Evolutionary conservation across 305 asterid species (phyloP), one percentile per base, ranked within the genome.

Genomic region (Stenogyne calaminthoides): DNA sequence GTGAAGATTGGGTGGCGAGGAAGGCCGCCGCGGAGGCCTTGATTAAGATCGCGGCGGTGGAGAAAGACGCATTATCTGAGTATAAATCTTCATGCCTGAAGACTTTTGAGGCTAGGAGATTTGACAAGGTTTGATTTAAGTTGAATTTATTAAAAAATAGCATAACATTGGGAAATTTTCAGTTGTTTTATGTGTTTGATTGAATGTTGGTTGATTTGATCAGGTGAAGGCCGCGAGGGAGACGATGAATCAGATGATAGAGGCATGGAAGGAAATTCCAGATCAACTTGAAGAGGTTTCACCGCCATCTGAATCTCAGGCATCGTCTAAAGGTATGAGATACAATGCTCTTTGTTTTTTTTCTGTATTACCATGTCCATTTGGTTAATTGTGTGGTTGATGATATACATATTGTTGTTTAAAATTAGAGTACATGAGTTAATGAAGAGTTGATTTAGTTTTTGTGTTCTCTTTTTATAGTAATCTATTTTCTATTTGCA

Each of bases 141-240:
- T 62, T 42, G 22, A 71, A 9, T 60, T 32, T 4, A 32, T 2
- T 32, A 32, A 32, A 0, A 70, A 0, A 3, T 70, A 20, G 18
- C 14, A 9, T 29, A 1, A 27, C 8, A 40, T 81, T 62, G 46
- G 63, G 42, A 16, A 36, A 52, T 32, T 9, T 47, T 32, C 2
- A 18, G 14, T 16, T 60, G 1, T 70, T 3, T 58, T 18, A 8
- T 32, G 44, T 62, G 18, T n/a, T n/a, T 72, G 69, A 55, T 81
- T 69, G 54, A 74, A 65, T 12, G 62, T 80, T 79, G 67, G 44
- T 82, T 73, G 77, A 76, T 79, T 70, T 73, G 81, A 75, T 74
- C 77, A 89, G 97, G 96, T 89, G 62, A 92, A 86, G 80, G 91
- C 85, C 25, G 94, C 84, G 64, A 88, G 98, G 78, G 98, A 93